Percentiles rank a stretch among this genome's conserved stretches.
phyloP scores from a whole-genome alignment of 2,329 filamentous ascomycete genomes.

The Hypoxylon sp. region DNA sequence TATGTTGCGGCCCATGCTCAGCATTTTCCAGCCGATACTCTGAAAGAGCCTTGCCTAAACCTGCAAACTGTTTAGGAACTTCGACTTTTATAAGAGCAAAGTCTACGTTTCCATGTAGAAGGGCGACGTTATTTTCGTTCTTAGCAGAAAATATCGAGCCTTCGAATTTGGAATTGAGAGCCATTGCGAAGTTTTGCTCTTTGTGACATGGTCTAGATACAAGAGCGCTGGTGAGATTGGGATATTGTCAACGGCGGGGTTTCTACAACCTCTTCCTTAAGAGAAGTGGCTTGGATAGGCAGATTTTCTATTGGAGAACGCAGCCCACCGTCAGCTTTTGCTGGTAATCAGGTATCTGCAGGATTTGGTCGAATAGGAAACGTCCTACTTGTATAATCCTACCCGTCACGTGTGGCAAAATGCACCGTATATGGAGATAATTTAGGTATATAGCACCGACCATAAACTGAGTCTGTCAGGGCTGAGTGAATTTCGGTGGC shows the following conservation, averaged over 20 bases:
- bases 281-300: too few relatives aligned
- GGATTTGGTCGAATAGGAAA: too few relatives aligned
- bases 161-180: background rate
- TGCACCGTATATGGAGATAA: too few relatives aligned
- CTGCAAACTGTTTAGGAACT: constrained; percentile 14
- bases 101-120: constrained; percentile 4
- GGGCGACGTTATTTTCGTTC: background rate
- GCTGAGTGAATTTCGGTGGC: too few relatives aligned
- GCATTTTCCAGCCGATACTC: background rate
- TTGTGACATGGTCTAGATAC: background rate
- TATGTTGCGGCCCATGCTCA: constrained; percentile 46
- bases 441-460: too few relatives aligned
- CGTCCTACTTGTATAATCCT: background rate
- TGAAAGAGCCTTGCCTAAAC: constrained; percentile 8
- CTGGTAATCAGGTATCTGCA: background rate
- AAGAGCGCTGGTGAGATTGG: background rate
- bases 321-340: too few relatives aligned
- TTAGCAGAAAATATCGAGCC: background rate
- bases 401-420: background rate
- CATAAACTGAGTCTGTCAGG: too few relatives aligned
- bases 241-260: background rate
- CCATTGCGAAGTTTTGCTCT: too few relatives aligned
- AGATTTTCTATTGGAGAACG: background rate
- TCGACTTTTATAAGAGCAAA: constrained; percentile 24
- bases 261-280: background rate